phyloP scores from a whole-genome alignment of 768 basidiomycete species.

The button mushroom (Agaricus bisporus) region DNA sequence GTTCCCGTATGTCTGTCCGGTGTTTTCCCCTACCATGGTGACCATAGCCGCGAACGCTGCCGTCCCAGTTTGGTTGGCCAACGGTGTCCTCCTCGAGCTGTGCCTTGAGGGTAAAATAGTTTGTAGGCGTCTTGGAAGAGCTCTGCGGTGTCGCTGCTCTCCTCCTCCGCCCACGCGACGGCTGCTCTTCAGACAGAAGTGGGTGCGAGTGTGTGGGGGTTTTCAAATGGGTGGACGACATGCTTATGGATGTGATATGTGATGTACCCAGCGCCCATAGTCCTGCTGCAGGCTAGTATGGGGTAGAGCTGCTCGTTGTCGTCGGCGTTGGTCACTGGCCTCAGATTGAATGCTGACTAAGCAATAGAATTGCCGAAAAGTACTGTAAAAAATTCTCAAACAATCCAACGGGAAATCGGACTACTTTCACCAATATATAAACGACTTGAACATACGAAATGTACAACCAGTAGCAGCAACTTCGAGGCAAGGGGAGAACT shows the following conservation, averaged over 20 bases:
- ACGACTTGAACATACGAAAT: background rate
- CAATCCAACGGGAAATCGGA: no score
- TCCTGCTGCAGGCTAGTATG: background rate
- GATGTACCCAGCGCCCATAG: constrained; percentile 2
- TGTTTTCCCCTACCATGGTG: constrained; percentile 30
- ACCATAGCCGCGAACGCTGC: constrained; percentile 52
- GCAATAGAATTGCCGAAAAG: background rate
- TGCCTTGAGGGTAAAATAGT: constrained; percentile 59
- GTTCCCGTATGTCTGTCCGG: constrained; percentile 12
- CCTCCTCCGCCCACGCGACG: constrained; percentile 35
- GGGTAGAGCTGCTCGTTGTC: no score
- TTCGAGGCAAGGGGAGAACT: background rate
- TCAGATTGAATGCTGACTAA: background rate
- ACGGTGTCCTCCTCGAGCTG: constrained; percentile 45
- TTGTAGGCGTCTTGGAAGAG: constrained; percentile 27
- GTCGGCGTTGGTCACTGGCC: background rate
- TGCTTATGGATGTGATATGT: constrained; percentile 12
- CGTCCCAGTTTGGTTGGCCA: constrained; percentile 32
- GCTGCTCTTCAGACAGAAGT: constrained; percentile 51
- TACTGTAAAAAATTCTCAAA: no score
- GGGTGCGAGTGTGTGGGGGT: constrained; percentile 71
- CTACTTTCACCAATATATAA: background rate
- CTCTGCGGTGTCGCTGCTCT: constrained; percentile 21
- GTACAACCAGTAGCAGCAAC: background rate
- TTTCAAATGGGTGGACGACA: constrained; percentile 35